Percentiles rank a stretch among this genome's conserved stretches.
Evolutionary conservation across 345 rosid genomes (phyloP).

Genomic region (Melaleuca quinquenervia): DNA sequence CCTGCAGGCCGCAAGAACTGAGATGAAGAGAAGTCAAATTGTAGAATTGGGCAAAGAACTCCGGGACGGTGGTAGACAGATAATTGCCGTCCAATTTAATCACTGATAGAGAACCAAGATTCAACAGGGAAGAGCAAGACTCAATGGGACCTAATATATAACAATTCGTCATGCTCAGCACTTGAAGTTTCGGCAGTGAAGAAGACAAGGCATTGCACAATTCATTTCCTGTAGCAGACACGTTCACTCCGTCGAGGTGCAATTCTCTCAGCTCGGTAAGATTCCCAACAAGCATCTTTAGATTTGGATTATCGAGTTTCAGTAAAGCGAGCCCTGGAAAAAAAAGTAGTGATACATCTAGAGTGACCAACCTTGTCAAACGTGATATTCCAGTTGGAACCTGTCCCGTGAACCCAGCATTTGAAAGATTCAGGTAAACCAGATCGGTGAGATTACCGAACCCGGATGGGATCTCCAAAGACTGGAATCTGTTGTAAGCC

Average conservation of each 20-base stretch:
- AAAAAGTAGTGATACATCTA: constrained; percentile 9
- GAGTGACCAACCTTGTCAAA: constrained; percentile 10
- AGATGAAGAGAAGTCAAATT: constrained; percentile 16
- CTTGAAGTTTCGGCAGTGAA: constrained; percentile 1
- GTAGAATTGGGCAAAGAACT: constrained; percentile 10
- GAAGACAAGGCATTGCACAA: constrained; percentile 20
- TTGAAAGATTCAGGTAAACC: constrained; percentile 22
- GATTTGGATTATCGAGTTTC: constrained; percentile 15
- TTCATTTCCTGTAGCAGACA: constrained; percentile 9
- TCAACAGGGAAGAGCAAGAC: neutral
- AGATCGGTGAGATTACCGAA: constrained; percentile 19
- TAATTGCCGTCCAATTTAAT: constrained; percentile 13
- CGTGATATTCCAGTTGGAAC: constrained; percentile 18
- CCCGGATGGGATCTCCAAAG: constrained; percentile 6
- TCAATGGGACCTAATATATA: constrained; percentile 19
- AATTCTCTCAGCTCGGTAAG: constrained; percentile 6
- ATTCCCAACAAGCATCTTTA: constrained; percentile 10
- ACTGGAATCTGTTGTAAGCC: constrained; percentile 17
- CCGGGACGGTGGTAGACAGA: constrained; percentile 9
- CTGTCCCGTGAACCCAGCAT: constrained; percentile 22
- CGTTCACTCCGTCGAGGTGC: constrained; percentile 14
- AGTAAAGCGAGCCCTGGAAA: neutral
- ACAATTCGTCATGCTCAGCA: constrained; percentile 18
- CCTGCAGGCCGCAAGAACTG: neutral
- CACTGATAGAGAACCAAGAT: constrained; percentile 2